A percentile compares a stretch with the other conserved stretches of the same genome.
phyloP scores from a whole-genome alignment of 306 rosid species.

The Benincasa hispida region DNA sequence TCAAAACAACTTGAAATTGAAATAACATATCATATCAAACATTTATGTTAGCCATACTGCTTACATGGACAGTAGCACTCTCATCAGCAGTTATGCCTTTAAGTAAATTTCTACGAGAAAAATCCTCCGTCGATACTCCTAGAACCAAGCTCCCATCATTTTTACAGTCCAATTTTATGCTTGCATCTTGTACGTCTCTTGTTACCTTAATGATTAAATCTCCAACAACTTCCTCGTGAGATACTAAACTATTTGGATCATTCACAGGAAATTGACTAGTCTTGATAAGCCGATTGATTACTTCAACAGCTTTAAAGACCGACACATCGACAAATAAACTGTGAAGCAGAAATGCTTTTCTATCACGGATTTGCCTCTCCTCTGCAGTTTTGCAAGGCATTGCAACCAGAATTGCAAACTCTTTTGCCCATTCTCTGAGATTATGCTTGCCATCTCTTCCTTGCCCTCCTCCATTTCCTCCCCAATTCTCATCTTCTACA shows the following conservation, averaged over 20 bases:
- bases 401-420: slow-evolving; percentile 69
- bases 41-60: slow-evolving; percentile 14
- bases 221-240: slow-evolving; percentile 55
- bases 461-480: slow-evolving; percentile 92
- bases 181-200: slow-evolving; percentile 73
- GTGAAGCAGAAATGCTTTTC: slow-evolving; percentile 90
- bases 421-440: slow-evolving; percentile 71
- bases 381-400: slow-evolving; percentile 89
- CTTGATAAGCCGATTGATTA: slow-evolving; percentile 40
- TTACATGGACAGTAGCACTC: slow-evolving; percentile 96
- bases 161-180: slow-evolving; percentile 67
- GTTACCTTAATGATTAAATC: slow-evolving; percentile 63
- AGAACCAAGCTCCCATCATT: slow-evolving; percentile 77
- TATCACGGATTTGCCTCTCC: slow-evolving; percentile 87
- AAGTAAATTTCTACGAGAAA: slow-evolving; percentile 76
- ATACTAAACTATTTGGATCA: slow-evolving; percentile 19
- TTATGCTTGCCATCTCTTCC: slow-evolving; percentile 70
- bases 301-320: slow-evolving; percentile 67
- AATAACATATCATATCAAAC: background rate
- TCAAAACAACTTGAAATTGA: background rate
- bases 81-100: slow-evolving; percentile 99
- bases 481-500: slow-evolving; percentile 80
- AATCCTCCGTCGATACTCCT: slow-evolving; percentile 53
- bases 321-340: slow-evolving; percentile 86
- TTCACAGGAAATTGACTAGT: slow-evolving; percentile 22